Conservation (phyloP, 495 filamentous ascomycete species). For the Neurospora intermedia region DNA sequence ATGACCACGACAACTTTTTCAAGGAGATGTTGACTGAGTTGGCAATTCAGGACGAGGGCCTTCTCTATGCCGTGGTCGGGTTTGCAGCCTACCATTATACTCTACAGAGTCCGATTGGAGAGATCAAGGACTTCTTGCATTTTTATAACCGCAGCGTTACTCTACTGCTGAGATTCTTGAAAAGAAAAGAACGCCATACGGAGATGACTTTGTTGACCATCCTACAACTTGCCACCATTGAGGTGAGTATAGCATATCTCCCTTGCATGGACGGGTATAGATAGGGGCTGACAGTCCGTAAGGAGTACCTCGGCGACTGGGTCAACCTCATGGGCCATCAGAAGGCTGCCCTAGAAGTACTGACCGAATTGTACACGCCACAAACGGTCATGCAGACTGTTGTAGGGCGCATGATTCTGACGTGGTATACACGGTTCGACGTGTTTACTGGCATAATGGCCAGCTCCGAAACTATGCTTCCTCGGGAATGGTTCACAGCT, state of each 20-base stretch:
- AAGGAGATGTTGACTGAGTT: slow-evolving; percentile 56
- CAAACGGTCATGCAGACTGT: slow-evolving; percentile 61
- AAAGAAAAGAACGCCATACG: slow-evolving; percentile 54
- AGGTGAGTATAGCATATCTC: slow-evolving; percentile 46
- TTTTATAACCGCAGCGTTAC: slow-evolving; percentile 85
- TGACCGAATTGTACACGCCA: slow-evolving; percentile 68
- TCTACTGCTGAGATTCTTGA: slow-evolving; percentile 60
- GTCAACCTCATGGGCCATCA: slow-evolving; percentile 86
- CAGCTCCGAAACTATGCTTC: slow-evolving; percentile 60
- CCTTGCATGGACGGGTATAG: background rate
- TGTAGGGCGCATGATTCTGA: slow-evolving; percentile 57
- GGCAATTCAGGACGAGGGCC: slow-evolving; percentile 67
- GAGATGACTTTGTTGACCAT: slow-evolving; percentile 79
- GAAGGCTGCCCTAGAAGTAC: slow-evolving; percentile 73
- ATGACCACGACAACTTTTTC: slow-evolving; percentile 58
- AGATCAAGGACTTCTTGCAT: slow-evolving; percentile 69
- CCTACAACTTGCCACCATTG: slow-evolving; percentile 82
- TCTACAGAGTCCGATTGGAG: slow-evolving; percentile 53
- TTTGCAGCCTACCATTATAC: slow-evolving; percentile 84
- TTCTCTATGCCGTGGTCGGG: slow-evolving; percentile 81
- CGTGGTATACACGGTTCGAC: slow-evolving; percentile 88
- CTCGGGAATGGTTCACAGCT: slow-evolving; percentile 69
- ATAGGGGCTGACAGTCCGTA: slow-evolving; percentile 6
- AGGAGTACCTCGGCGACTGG: slow-evolving; percentile 96
- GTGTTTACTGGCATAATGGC: slow-evolving; percentile 74